phyloP scores from a whole-genome alignment of 2,329 filamentous ascomycete genomes.

The Rhynchosporium graminicola region DNA sequence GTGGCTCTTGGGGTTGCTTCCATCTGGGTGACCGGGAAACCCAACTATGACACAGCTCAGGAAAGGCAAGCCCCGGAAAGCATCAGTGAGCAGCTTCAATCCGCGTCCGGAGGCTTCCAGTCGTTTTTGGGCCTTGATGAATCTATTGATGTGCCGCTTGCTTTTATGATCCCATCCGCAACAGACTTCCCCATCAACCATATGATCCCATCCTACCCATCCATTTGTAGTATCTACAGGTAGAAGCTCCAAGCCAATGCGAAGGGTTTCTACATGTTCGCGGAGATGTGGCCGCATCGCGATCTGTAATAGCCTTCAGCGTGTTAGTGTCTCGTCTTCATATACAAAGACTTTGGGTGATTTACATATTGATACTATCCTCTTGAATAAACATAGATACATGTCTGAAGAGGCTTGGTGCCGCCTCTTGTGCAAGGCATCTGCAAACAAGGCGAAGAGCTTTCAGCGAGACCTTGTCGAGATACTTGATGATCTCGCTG shows the following conservation, averaged over 20 bases:
- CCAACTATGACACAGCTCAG: neutral
- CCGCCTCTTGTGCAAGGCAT: neutral
- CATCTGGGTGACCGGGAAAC: slow-evolving; percentile 3
- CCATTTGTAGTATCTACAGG: neutral
- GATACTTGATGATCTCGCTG: slow-evolving; percentile 7
- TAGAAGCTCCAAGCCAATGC: slow-evolving; percentile 9
- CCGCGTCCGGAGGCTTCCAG: neutral
- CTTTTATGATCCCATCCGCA: slow-evolving; percentile 4
- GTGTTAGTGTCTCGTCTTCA: neutral
- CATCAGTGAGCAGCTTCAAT: slow-evolving; percentile 4
- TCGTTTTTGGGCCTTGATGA: slow-evolving; percentile 9
- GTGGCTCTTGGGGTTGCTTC: neutral
- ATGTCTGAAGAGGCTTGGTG: neutral
- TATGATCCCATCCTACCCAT: slow-evolving; percentile 2
- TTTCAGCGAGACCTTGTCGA: neutral
- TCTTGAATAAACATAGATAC: slow-evolving; percentile 6
- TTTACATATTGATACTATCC: slow-evolving; percentile 4
- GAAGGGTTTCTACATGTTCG: neutral
- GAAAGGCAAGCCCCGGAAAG: neutral
- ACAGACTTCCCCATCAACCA: slow-evolving; percentile 3
- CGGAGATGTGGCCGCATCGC: neutral
- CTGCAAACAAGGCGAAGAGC: slow-evolving; percentile 6
- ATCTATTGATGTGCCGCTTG: neutral
- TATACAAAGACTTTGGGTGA: neutral
- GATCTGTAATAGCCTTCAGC: slow-evolving; percentile 3